Base-by-base conservation (phyloP, 768 basidiomycete species). In the Psilocybe tampanensis region DNA sequence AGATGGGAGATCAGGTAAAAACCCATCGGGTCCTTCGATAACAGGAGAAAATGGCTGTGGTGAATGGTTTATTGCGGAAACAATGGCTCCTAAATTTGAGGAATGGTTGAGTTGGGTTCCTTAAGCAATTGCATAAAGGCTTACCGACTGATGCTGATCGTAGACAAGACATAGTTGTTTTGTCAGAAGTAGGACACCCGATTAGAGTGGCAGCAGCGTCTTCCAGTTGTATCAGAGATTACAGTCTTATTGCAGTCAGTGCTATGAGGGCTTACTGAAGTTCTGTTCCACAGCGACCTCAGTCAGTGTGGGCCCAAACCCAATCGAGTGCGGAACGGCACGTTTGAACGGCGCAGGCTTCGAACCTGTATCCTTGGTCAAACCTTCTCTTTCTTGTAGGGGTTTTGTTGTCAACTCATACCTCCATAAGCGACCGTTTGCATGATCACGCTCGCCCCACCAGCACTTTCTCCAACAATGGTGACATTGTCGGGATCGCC, bases 381-480 rank as follows among this genome's bases (percentile, higher is more conserved):
- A 5, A 3, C 4, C 15, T 49, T 8, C 6, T 9, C n/a, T 11
- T 26, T 32, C 34, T 7, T 2, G 13, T 11, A 11, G 13, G 32
- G 36, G 12, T 39, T 13, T 13, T 13, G 12, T n/a, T 13, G 36
- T 39, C 29, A 21, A 19, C 13, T 18, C 61, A 22, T 21, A 68
- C 79, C 79, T 63, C 74, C 78, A 55, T 76, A 76, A 5, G 79
- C 78, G 9, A 74, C 71, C 2, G 76, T 62, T 48, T 81, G 80
- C 72, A 80, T 77, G 12, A 76, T 66, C 6, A 80, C 72, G 32
- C 73, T 75, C 0, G 78, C 77, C 0, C 77, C 79, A 1, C 80
- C 79, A 1, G 83, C 83, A 21, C 76, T 79, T 58, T 84, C 75
- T 11, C 83, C 84, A 44, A 77, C 76, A 29, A 80, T 65, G 1